Evolutionary conservation across 2,329 filamentous ascomycete species (phyloP).

Genomic region (Shiraia bambusicola): DNA sequence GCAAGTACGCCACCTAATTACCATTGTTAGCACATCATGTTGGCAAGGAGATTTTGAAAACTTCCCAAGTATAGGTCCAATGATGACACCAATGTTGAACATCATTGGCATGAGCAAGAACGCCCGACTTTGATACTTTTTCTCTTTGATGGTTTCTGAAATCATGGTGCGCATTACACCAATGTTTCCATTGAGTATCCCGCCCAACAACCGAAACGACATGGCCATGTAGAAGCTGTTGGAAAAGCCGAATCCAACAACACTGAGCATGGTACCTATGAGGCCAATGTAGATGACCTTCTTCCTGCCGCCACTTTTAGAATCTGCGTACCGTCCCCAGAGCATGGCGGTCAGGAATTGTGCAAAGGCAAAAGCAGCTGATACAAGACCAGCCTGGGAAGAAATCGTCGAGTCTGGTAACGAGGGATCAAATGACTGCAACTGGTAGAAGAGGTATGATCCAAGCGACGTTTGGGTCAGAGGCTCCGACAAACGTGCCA

Average conservation of each 20-base stretch:
- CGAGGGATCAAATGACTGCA: conserved; percentile 71
- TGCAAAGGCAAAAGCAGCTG: conserved; percentile 76
- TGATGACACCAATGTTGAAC: conserved; percentile 61
- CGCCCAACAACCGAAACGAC: conserved; percentile 66
- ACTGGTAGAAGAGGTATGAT: conserved; percentile 84
- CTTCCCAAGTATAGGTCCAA: conserved; percentile 45
- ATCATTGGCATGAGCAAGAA: conserved; percentile 67
- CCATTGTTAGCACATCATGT: conserved; percentile 34
- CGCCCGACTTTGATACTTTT: conserved; percentile 60
- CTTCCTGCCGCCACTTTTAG: conserved; percentile 68
- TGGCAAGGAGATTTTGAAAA: background rate
- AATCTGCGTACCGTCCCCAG: conserved; percentile 73
- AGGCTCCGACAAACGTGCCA: conserved; percentile 79
- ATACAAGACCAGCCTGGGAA: conserved; percentile 73
- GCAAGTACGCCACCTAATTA: conserved; percentile 69
- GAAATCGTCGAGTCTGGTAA: conserved; percentile 66
- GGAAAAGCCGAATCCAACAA: conserved; percentile 69
- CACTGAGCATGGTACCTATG: conserved; percentile 66
- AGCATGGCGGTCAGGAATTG: conserved; percentile 82
- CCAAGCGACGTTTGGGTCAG: conserved; percentile 66
- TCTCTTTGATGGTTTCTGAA: conserved; percentile 69
- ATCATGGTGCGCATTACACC: conserved; percentile 76
- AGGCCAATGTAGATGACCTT: conserved; percentile 76
- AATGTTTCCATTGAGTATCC: conserved; percentile 70
- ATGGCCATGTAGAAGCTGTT: conserved; percentile 62